Conservation (phyloP, 106 monocot species). For the Apostasia shenzhenica region DNA sequence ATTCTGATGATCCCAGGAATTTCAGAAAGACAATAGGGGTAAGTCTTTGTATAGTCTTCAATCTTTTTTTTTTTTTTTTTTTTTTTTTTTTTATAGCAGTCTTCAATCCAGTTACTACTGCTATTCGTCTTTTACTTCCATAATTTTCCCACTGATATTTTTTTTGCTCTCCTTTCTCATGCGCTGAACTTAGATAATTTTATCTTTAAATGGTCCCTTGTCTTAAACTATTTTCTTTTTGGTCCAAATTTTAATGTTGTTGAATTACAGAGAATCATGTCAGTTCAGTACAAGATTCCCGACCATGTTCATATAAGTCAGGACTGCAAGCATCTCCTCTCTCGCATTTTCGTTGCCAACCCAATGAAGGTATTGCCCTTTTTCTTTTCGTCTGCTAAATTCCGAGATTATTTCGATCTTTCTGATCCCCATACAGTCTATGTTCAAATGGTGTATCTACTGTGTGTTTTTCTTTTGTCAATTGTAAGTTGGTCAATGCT, state of each 20-base stretch:
- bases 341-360: constrained; percentile 55
- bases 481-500: too few species aligned
- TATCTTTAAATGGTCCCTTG: background rate
- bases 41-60: constrained; percentile 1
- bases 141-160: background rate
- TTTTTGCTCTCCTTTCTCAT: too few species aligned
- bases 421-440: background rate
- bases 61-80: background rate
- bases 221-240: background rate
- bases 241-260: background rate
- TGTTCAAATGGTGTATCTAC: too few species aligned
- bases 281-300: constrained; percentile 63
- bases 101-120: background rate
- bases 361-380: constrained; percentile 31
- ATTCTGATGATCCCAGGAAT: constrained; percentile 47
- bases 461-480: too few species aligned
- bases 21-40: constrained; percentile 56
- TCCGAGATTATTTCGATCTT: too few species aligned
- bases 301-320: constrained; percentile 61
- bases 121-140: background rate
- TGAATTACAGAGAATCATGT: constrained; percentile 52
- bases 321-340: constrained; percentile 53
- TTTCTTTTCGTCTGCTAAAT: too few species aligned
- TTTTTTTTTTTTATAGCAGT: background rate
- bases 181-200: background rate